A percentile compares a stretch with the other conserved stretches of the same genome.
Conservation (phyloP, 2,329 filamentous ascomycete genomes). For the Nigrospora sphaerica region DNA sequence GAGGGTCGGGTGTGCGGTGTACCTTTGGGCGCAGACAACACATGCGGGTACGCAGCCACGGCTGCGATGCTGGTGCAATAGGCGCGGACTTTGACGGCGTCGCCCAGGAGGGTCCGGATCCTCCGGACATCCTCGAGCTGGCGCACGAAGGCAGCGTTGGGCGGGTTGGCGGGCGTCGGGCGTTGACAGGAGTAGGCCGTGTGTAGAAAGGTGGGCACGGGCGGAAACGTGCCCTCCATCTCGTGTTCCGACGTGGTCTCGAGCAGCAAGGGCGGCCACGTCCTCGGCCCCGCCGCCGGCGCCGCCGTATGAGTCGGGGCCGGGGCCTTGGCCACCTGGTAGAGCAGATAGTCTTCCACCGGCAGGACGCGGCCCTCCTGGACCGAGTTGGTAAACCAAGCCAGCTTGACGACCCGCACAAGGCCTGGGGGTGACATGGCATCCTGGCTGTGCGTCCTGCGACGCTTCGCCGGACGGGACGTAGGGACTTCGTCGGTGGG, state of each 20-base stretch:
- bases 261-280: conserved; percentile 40
- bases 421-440: conserved; percentile 11
- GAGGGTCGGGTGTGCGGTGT: not conserved
- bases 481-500: conserved; percentile 40
- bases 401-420: conserved; percentile 49
- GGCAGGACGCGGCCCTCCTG: conserved; percentile 36
- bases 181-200: conserved; percentile 75
- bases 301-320: conserved; percentile 9
- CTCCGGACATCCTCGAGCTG: conserved; percentile 69
- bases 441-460: conserved; percentile 23
- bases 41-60: conserved; percentile 70
- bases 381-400: conserved; percentile 51
- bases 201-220: conserved; percentile 59
- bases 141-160: conserved; percentile 69
- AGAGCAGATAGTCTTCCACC: conserved; percentile 44
- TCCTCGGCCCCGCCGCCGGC: conserved; percentile 22
- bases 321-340: conserved; percentile 31
- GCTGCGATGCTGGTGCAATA: conserved; percentile 84
- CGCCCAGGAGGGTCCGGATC: conserved; percentile 62
- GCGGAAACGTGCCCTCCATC: conserved; percentile 45
- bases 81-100: conserved; percentile 69
- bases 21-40: not conserved
- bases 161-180: conserved; percentile 59
- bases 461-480: conserved; percentile 19
- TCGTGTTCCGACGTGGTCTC: conserved; percentile 78